A percentile compares a stretch with the other conserved stretches of the same genome.
Evolutionary conservation across 768 basidiomycete species (phyloP).

Genomic region (Kwoniella pini): DNA sequence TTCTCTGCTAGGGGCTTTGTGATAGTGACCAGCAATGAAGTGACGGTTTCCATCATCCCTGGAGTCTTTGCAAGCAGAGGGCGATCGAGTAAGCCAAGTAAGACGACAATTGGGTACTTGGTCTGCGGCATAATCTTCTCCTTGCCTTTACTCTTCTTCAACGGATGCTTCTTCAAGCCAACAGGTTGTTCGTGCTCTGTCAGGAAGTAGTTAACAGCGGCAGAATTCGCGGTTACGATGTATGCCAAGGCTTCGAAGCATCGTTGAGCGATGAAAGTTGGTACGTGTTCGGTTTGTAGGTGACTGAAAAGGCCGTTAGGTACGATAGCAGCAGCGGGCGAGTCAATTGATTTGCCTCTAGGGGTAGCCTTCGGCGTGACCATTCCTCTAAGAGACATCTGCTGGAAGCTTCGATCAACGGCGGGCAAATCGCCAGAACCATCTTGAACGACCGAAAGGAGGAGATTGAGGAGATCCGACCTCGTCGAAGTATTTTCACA

Average conservation of each 20-base stretch:
- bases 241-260: constrained; percentile 87
- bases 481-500: constrained; percentile 93
- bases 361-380: constrained; percentile 68
- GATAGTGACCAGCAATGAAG: constrained; percentile 79
- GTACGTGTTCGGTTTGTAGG: constrained; percentile 70
- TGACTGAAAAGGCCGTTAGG: constrained; percentile 57
- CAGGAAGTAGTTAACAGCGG: constrained; percentile 88
- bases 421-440: constrained; percentile 88
- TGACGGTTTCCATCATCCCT: constrained; percentile 89
- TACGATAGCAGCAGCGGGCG: constrained; percentile 56
- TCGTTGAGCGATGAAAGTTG: constrained; percentile 89
- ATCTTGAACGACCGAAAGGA: constrained; percentile 91
- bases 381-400: constrained; percentile 71
- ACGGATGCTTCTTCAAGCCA: constrained; percentile 59
- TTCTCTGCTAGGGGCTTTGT: constrained; percentile 68
- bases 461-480: constrained; percentile 86
- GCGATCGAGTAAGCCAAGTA: constrained; percentile 84
- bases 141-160: constrained; percentile 69
- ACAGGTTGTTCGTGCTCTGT: constrained; percentile 87
- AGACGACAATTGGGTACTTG: constrained; percentile 85
- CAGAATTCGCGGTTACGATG: constrained; percentile 81
- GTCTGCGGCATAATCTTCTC: constrained; percentile 72
- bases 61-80: constrained; percentile 81
- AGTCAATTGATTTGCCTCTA: constrained; percentile 57
- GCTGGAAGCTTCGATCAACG: constrained; percentile 90